phyloP scores from a whole-genome alignment of 1,284 basidiomycete genomes.

The Trichosporon asahii region DNA sequence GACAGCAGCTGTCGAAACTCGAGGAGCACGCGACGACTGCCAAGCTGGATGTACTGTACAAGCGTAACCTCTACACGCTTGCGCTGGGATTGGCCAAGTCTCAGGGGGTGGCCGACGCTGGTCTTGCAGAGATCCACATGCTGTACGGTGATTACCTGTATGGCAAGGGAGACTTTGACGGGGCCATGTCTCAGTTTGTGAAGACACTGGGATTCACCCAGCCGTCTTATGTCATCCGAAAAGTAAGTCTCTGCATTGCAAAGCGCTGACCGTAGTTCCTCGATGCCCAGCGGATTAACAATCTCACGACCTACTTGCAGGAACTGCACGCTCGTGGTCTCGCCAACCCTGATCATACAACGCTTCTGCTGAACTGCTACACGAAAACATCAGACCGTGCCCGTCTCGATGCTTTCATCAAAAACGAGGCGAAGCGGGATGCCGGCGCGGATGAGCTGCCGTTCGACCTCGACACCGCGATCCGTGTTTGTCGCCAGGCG shows the following conservation, averaged over 20 bases:
- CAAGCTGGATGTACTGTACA: constrained; percentile 78
- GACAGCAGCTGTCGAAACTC: constrained; percentile 62
- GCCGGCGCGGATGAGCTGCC: constrained; percentile 67
- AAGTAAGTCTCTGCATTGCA: constrained; percentile 56
- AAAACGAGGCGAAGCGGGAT: constrained; percentile 63
- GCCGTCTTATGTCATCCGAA: constrained; percentile 94
- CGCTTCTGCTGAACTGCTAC: constrained; percentile 90
- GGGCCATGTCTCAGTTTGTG: constrained; percentile 86
- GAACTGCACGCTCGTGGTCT: constrained; percentile 84
- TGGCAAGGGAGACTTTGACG: constrained; percentile 84
- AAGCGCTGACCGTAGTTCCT: constrained; percentile 66
- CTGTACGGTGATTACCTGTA: constrained; percentile 93
- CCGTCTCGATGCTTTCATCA: constrained; percentile 87
- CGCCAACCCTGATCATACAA: constrained; percentile 95
- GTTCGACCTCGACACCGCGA: constrained; percentile 95
- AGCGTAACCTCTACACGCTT: constrained; percentile 67
- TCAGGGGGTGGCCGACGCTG: constrained; percentile 65
- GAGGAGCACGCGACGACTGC: constrained; percentile 72
- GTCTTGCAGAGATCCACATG: constrained; percentile 77
- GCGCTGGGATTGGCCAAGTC: constrained; percentile 70
- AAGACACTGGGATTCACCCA: constrained; percentile 85
- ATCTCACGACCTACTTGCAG: constrained; percentile 92
- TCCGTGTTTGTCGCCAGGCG: constrained; percentile 91
- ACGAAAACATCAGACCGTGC: constrained; percentile 91
- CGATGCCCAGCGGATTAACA: constrained; percentile 91